phyloP scores from a whole-genome alignment of 495 filamentous ascomycete genomes.

The Neurospora africana region DNA sequence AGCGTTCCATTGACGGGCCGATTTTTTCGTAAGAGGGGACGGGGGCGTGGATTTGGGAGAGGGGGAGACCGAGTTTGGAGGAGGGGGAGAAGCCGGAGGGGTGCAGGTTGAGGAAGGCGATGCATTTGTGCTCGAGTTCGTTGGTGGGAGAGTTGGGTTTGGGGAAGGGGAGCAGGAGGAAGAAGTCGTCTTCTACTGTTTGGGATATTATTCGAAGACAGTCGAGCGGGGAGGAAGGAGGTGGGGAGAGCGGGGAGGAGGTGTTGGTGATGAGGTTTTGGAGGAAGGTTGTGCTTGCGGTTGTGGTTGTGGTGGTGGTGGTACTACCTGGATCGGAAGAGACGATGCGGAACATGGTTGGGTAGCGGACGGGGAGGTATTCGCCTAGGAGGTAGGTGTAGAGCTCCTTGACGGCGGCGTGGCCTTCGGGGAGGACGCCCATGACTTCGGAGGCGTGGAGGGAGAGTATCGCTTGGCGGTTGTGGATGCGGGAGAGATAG shows the following conservation, averaged over 20 bases:
- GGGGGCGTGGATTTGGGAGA: slow-evolving; percentile 59
- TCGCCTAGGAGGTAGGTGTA: slow-evolving; percentile 52
- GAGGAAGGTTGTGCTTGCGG: slow-evolving; percentile 14
- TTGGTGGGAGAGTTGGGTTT: slow-evolving; percentile 12
- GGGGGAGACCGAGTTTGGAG: slow-evolving; percentile 49
- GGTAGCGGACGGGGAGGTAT: slow-evolving; percentile 58
- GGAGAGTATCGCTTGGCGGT: slow-evolving; percentile 42
- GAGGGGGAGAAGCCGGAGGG: slow-evolving; percentile 61
- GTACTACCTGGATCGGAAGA: not conserved
- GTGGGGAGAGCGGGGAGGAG: slow-evolving; percentile 30
- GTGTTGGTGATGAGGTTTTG: slow-evolving; percentile 37
- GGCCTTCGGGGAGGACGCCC: slow-evolving; percentile 32
- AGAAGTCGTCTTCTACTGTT: slow-evolving; percentile 65
- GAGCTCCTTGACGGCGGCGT: slow-evolving; percentile 48
- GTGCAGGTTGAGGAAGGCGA: slow-evolving; percentile 61
- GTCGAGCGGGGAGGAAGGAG: slow-evolving; percentile 14
- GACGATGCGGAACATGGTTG: slow-evolving; percentile 44
- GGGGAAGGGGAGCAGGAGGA: slow-evolving; percentile 41
- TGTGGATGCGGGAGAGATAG: slow-evolving; percentile 44
- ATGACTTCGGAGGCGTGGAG: slow-evolving; percentile 38
- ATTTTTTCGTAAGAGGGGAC: slow-evolving; percentile 67
- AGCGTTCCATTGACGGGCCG: slow-evolving; percentile 66
- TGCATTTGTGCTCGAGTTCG: slow-evolving; percentile 48
- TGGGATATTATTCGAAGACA: slow-evolving; percentile 42
- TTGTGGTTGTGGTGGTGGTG: no score